These are phyloP conservation scores for Stagonosporopsis chrysanthemi DNA, from an alignment of 2,329 filamentous ascomycete genomes.

Conservation along the genomic window DNA sequence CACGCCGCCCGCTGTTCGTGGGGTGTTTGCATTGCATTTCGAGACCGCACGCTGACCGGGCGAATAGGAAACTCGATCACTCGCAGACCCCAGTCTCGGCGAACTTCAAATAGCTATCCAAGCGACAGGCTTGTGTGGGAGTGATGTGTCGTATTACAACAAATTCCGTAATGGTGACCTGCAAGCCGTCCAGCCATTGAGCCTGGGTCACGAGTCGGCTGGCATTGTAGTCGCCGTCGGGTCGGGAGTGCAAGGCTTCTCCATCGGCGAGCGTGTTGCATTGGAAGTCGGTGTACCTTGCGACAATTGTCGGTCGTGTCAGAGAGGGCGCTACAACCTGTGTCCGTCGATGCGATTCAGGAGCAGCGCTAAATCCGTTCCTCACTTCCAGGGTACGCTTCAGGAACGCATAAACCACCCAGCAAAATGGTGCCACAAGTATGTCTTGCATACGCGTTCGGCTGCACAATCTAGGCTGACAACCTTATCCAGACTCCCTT, in stretches of 20 bases:
- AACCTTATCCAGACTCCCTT: slow-evolving; percentile 48
- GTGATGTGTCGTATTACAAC: slow-evolving; percentile 75
- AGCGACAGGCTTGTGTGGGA: slow-evolving; percentile 73
- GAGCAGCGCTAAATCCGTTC: slow-evolving; percentile 53
- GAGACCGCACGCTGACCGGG: slow-evolving; percentile 32
- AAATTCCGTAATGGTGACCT: slow-evolving; percentile 76
- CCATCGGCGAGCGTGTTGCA: slow-evolving; percentile 52
- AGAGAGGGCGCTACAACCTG: slow-evolving; percentile 53
- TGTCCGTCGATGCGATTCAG: slow-evolving; percentile 54
- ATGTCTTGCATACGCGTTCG: slow-evolving; percentile 44
- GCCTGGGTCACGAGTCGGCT: slow-evolving; percentile 58
- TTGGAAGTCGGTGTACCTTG: slow-evolving; percentile 53
- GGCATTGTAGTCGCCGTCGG: slow-evolving; percentile 51
- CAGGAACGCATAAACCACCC: slow-evolving; percentile 55
- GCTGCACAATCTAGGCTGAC: slow-evolving; percentile 37
- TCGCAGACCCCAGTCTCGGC: slow-evolving; percentile 61
- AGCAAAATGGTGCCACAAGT: slow-evolving; percentile 56
- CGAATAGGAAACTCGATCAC: slow-evolving; percentile 62
- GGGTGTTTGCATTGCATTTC: slow-evolving; percentile 34
- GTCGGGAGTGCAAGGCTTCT: slow-evolving; percentile 47
- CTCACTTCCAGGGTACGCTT: slow-evolving; percentile 54
- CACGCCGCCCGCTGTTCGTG: slow-evolving; percentile 43
- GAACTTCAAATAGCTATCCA: slow-evolving; percentile 72
- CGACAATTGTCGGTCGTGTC: slow-evolving; percentile 53
- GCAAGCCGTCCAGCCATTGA: slow-evolving; percentile 70